Evolutionary conservation across 1,284 basidiomycete genomes (phyloP), one percentile per base, ranked within the genome.

Genomic region (Ustilago curta): DNA sequence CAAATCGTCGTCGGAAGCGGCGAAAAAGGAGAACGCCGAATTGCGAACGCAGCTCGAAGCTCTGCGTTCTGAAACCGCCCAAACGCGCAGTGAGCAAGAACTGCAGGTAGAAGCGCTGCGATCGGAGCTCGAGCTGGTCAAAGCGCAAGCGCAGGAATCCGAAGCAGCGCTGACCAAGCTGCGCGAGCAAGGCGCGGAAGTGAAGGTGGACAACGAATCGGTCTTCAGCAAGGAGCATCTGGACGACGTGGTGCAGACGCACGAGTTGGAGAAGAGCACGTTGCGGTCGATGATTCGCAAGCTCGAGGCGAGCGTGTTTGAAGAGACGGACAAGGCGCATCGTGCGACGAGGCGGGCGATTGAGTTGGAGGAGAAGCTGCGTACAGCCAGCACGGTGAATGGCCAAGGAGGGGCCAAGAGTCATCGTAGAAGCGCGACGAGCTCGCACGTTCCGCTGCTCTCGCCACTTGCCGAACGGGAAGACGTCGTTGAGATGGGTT

Each of bases 271-370:
- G 43, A n/a, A 70, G 39, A 77, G 73, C 14, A 40, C 50, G 48
- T 43, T 74, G 44, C 50, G 80, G 14, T 73, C 70, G 25, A 70
- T 77, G 56, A 64, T 81, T 8, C 65, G 80, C 6, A 79, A 77
- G 49, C 51, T 81, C 40, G 80, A 81, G 49, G 68, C 70, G 29
- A 43, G 54, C 8, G 52, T 80, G 42, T 81, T 80, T 53, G 80
- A 79, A 21, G 77, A 78, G 60, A 68, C 63, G 32, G 78, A 80
- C 11, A 55, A 59, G n/a, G 70, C 72, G 16, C 76, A 78, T 61
- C 60, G 65, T 37, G 73, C 76, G 7, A 59, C 59, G n/a, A 21
- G 65, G 7, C 42, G 50, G 39, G 78, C 68, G 9, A 60, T 70
- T 21, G 78, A 81, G 52, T 37, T 81, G 31, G 77, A 81, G 59